Percentiles rank a stretch among this genome's conserved stretches.
Conservation (phyloP, 345 rosid species). For the Streptanthus diversifolius region DNA sequence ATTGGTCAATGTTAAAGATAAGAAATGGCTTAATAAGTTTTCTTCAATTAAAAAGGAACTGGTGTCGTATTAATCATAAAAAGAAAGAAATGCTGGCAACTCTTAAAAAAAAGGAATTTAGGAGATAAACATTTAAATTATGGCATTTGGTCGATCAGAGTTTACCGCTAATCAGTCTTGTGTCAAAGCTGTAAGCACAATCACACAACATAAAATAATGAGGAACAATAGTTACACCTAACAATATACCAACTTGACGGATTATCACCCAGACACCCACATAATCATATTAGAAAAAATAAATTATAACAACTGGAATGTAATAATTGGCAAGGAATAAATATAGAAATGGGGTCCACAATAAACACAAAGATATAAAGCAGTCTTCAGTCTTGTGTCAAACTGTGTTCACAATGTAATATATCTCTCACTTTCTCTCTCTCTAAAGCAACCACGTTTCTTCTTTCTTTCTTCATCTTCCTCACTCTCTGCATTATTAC, state of each 20-base stretch:
- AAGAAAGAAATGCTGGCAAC: too few species aligned
- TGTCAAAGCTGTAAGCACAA: too few species aligned
- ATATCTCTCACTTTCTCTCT: conserved; percentile 19
- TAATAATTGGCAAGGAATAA: conserved; percentile 11
- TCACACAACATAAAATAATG: too few species aligned
- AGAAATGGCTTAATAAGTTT: too few species aligned
- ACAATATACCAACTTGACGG: conserved; percentile 3
- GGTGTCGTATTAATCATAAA: too few species aligned
- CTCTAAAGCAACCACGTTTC: conserved; percentile 5
- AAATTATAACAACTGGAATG: background rate
- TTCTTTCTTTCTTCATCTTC: background rate
- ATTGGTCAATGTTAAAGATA: too few species aligned
- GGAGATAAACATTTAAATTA: too few species aligned
- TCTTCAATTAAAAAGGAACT: too few species aligned
- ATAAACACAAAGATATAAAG: conserved; percentile 13
- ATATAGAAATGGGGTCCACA: background rate
- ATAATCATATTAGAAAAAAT: background rate
- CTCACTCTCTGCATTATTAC: background rate
- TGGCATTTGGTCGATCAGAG: too few species aligned
- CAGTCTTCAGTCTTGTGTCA: conserved; percentile 41
- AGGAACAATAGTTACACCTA: background rate
- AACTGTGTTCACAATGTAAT: conserved; percentile 35
- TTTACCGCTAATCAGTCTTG: too few species aligned
- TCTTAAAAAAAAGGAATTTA: too few species aligned
- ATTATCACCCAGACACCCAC: background rate